Conservation (phyloP, 2,329 filamentous ascomycete genomes). For the Aspergillus chevalieri region DNA sequence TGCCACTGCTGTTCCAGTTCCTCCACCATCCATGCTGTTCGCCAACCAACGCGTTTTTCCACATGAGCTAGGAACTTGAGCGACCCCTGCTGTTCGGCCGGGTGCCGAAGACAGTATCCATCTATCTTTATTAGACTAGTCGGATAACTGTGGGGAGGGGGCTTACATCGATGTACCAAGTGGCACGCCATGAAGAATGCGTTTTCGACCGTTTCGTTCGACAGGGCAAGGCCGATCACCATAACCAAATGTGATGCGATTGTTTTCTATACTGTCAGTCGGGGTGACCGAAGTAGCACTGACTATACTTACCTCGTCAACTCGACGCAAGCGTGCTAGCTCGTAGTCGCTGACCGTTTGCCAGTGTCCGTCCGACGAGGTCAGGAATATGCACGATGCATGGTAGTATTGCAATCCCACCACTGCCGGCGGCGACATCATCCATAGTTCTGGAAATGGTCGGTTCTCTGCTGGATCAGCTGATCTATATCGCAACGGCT, state of each 20-base stretch:
- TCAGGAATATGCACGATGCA: slow-evolving; percentile 25
- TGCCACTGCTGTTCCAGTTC: slow-evolving; percentile 25
- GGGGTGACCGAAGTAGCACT: background rate
- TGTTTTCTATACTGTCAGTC: slow-evolving; percentile 14
- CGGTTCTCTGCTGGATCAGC: slow-evolving; percentile 15
- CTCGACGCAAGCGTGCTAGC: slow-evolving; percentile 18
- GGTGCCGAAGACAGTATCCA: slow-evolving; percentile 26
- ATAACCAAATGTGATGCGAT: slow-evolving; percentile 24
- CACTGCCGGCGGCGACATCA: slow-evolving; percentile 31
- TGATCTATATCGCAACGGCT: slow-evolving; percentile 26
- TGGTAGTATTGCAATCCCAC: slow-evolving; percentile 37
- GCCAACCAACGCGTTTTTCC: slow-evolving; percentile 26
- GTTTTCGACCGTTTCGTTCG: slow-evolving; percentile 30
- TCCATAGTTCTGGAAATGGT: slow-evolving; percentile 33
- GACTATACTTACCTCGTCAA: slow-evolving; percentile 19
- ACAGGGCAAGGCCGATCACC: slow-evolving; percentile 27
- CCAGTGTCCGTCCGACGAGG: slow-evolving; percentile 20
- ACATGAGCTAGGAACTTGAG: slow-evolving; percentile 21
- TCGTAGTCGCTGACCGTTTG: slow-evolving; percentile 21
- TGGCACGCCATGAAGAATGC: slow-evolving; percentile 31
- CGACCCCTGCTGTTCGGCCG: slow-evolving; percentile 22
- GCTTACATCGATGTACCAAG: slow-evolving; percentile 27
- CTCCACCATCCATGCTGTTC: slow-evolving; percentile 24
- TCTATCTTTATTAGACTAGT: slow-evolving; percentile 13
- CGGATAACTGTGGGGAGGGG: background rate